phyloP scores from a whole-genome alignment of 345 rosid genomes.

The Camelina laxa region DNA sequence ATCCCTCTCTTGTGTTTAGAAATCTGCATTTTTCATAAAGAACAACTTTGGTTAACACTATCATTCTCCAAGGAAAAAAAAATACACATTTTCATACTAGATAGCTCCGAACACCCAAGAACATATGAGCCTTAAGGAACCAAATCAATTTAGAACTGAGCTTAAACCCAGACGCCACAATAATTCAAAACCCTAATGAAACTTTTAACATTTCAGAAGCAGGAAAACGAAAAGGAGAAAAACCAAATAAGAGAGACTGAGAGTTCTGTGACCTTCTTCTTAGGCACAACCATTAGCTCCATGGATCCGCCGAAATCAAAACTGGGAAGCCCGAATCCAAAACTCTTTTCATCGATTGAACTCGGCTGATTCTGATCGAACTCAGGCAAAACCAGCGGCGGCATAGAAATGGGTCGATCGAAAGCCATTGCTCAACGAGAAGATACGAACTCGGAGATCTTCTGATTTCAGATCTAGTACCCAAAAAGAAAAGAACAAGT shows the following conservation, averaged over 20 bases:
- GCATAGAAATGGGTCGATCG: slow-evolving; percentile 28
- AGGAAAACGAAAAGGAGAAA: not conserved
- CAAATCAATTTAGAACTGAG: slow-evolving; percentile 1
- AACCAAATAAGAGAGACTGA: slow-evolving; percentile 3
- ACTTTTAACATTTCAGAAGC: not conserved
- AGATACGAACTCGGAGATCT: too few species aligned
- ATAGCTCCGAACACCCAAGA: not conserved
- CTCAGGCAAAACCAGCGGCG: slow-evolving; percentile 37
- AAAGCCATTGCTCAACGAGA: too few species aligned
- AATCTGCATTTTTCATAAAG: slow-evolving; percentile 50
- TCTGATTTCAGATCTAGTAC: too few species aligned
- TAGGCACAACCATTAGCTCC: slow-evolving; percentile 98
- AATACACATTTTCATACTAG: not conserved
- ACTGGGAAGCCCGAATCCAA: slow-evolving; percentile 51
- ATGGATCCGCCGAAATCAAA: slow-evolving; percentile 60
- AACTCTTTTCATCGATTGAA: slow-evolving; percentile 29
- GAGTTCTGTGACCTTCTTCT: slow-evolving; percentile 56
- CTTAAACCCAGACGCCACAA: slow-evolving; percentile 3
- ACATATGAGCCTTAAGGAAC: not conserved
- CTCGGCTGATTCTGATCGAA: slow-evolving; percentile 42
- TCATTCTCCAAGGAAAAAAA: not conserved
- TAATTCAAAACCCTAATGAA: not conserved
- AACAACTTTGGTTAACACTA: slow-evolving; percentile 6
- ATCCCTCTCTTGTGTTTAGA: slow-evolving; percentile 78
- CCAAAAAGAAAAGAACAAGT: too few species aligned